Conservation (phyloP, 768 basidiomycete genomes). For the Auriscalpium microsporum region DNA sequence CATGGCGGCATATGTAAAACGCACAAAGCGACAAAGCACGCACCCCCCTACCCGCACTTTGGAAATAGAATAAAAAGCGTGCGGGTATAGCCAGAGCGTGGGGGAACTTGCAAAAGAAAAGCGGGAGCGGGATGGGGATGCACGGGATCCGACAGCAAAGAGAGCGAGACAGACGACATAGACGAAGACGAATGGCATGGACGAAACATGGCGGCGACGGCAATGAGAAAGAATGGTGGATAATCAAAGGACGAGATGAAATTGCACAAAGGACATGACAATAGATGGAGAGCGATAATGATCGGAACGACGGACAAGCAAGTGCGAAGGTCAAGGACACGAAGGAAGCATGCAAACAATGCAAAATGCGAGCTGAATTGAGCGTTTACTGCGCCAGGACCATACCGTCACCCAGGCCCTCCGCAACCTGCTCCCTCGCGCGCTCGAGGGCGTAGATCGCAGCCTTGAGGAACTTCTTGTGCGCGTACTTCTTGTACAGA, state of each 20-base stretch:
- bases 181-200: conserved; percentile 8
- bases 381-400: conserved; percentile 4
- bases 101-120: not conserved
- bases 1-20: not conserved
- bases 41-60: not conserved
- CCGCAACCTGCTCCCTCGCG: conserved; percentile 38
- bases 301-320: conserved; percentile 5
- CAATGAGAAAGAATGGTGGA: not conserved
- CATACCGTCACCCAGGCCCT: conserved; percentile 13
- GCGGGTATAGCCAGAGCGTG: conserved; percentile 2
- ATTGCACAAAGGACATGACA: conserved; percentile 13
- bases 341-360: conserved; percentile 7
- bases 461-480: conserved; percentile 97
- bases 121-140: not conserved
- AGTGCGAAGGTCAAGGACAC: conserved; percentile 4
- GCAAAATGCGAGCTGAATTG: conserved; percentile 1
- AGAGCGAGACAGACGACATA: conserved; percentile 11
- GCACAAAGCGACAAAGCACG: not conserved
- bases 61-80: not conserved
- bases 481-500: conserved; percentile 92
- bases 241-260: conserved; percentile 3
- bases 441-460: conserved; percentile 70
- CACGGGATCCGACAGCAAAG: conserved; percentile 12
- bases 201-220: not conserved
- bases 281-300: conserved; percentile 12